These are phyloP conservation scores for Claviceps monticola DNA, from an alignment of 2,329 filamentous ascomycete genomes.

Conservation along the genomic window DNA sequence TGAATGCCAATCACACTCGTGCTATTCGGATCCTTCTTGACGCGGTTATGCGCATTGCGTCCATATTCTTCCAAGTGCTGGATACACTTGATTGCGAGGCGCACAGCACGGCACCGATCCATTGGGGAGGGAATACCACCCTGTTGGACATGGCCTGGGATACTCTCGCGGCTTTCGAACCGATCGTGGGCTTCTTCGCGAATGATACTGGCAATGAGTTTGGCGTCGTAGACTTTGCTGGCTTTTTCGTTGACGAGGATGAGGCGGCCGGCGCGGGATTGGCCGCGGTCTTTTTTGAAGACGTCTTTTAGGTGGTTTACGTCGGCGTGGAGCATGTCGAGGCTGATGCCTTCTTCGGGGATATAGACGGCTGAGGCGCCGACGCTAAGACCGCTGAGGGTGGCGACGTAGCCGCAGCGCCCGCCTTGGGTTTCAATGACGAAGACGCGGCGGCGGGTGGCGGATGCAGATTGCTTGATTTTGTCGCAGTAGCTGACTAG, in stretches of 20 bases:
- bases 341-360: constrained; percentile 86
- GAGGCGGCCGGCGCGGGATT: constrained; percentile 79
- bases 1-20: constrained; percentile 82
- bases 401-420: constrained; percentile 85
- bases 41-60: constrained; percentile 48
- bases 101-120: constrained; percentile 85
- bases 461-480: constrained; percentile 92
- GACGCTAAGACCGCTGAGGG: constrained; percentile 78
- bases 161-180: constrained; percentile 84
- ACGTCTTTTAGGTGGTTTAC: constrained; percentile 79
- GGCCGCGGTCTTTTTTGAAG: constrained; percentile 74
- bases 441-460: constrained; percentile 84
- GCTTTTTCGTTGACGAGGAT: constrained; percentile 96
- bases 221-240: constrained; percentile 78
- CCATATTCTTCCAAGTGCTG: constrained; percentile 75
- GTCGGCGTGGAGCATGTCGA: constrained; percentile 84
- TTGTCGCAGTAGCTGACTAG: constrained; percentile 92
- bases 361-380: constrained; percentile 91
- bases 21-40: constrained; percentile 60
- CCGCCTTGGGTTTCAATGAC: constrained; percentile 97
- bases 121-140: constrained; percentile 86
- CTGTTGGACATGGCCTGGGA: constrained; percentile 89
- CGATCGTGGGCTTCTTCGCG: constrained; percentile 81
- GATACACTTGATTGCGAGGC: constrained; percentile 87
- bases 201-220: constrained; percentile 91